Evolutionary conservation across 2,329 filamentous ascomycete genomes (phyloP).

Genomic region (Macrophomina tecta): DNA sequence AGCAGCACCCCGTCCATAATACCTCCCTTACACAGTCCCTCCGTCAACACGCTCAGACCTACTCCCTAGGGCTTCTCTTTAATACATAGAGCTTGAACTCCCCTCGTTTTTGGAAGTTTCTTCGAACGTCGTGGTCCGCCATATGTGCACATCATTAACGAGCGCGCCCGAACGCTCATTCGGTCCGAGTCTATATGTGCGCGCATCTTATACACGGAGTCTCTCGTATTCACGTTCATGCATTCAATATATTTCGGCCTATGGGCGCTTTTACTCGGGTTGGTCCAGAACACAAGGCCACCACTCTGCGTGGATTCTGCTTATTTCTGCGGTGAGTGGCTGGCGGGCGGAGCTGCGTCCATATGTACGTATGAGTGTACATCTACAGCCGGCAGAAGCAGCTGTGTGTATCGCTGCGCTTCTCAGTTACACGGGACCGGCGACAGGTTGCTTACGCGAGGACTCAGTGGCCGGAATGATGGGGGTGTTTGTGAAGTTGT

Average conservation of each 20-base stretch:
- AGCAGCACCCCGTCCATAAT: not conserved
- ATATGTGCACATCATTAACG: conserved; percentile 22
- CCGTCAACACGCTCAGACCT: not conserved
- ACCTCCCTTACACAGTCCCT: not conserved
- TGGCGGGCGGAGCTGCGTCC: too few relatives aligned
- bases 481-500: too few relatives aligned
- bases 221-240: conserved; percentile 18
- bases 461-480: too few relatives aligned
- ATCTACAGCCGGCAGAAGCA: too few relatives aligned
- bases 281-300: not conserved
- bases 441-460: too few relatives aligned
- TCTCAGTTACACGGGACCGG: too few relatives aligned
- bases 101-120: not conserved
- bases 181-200: conserved; percentile 21
- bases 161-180: not conserved
- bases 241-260: not conserved
- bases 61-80: not conserved
- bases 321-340: not conserved
- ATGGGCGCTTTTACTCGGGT: not conserved
- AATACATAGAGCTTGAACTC: conserved; percentile 1
- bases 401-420: too few relatives aligned
- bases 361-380: too few relatives aligned
- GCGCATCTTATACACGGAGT: conserved; percentile 19
- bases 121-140: conserved; percentile 19
- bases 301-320: not conserved